phyloP scores from a whole-genome alignment of 768 basidiomycete genomes.

The Termitomyces sp. region DNA sequence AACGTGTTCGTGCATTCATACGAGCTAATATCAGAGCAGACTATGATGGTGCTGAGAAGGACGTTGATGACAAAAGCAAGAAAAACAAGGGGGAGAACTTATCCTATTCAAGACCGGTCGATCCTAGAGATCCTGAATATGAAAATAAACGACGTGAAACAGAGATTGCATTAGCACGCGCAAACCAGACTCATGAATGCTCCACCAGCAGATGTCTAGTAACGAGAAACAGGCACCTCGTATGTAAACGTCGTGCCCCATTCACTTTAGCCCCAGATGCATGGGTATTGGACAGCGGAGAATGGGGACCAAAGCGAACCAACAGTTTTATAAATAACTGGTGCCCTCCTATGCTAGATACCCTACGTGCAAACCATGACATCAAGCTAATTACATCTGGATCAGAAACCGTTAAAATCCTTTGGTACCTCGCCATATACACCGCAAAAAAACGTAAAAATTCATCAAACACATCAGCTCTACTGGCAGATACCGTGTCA shows the following conservation, averaged over 20 bases:
- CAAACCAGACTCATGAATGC: conserved; percentile 33
- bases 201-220: conserved; percentile 17
- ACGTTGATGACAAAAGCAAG: conserved; percentile 1
- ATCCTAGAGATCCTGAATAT: conserved; percentile 24
- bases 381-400: conserved; percentile 33
- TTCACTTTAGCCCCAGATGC: conserved; percentile 17
- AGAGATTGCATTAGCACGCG: conserved; percentile 22
- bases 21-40: conserved; percentile 26
- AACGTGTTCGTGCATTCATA: conserved; percentile 25
- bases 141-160: too few relatives aligned
- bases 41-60: conserved; percentile 15
- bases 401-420: conserved; percentile 25
- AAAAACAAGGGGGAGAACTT: conserved; percentile 18
- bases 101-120: conserved; percentile 30
- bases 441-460: conserved; percentile 35
- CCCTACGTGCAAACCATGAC: conserved; percentile 33
- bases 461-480: conserved; percentile 31
- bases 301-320: conserved; percentile 23
- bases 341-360: conserved; percentile 20
- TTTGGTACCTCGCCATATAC: conserved; percentile 37
- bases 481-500: conserved; percentile 28
- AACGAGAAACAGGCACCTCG: conserved; percentile 5
- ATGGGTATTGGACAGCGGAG: conserved; percentile 22
- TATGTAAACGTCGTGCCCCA: conserved; percentile 33
- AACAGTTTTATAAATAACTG: conserved; percentile 24